A percentile compares a stretch with the other conserved stretches of the same genome.
Evolutionary conservation across 352 stramenopile genomes (phyloP).

Genomic region (Phytophthora fragariaefolia): DNA sequence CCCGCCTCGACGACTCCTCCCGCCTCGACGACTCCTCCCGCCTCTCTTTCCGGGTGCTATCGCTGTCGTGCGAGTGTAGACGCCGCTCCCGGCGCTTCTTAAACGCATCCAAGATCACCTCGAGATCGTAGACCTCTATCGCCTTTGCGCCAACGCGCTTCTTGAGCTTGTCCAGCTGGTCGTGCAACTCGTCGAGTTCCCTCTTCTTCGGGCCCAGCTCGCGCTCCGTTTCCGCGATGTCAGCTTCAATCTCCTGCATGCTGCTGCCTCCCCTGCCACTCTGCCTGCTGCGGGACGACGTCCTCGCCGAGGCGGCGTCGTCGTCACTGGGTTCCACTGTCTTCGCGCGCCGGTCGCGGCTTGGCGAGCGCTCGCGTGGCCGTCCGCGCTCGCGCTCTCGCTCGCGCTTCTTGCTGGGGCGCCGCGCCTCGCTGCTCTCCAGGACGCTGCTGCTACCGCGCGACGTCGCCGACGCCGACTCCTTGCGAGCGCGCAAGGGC

Average conservation of each 20-base stretch:
- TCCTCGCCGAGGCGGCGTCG: constrained; percentile 19
- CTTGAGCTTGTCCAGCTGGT: constrained; percentile 44
- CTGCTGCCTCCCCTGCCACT: constrained; percentile 35
- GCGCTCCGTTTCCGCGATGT: constrained; percentile 51
- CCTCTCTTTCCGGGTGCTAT: constrained; percentile 11
- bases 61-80: constrained; percentile 23
- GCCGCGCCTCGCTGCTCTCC: constrained; percentile 16
- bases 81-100: constrained; percentile 56
- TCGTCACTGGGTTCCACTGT: constrained; percentile 22
- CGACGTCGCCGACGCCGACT: not conserved
- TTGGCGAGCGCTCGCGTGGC: constrained; percentile 16
- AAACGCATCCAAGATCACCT: constrained; percentile 68
- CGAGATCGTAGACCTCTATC: constrained; percentile 71
- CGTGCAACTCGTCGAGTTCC: constrained; percentile 49
- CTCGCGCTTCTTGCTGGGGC: constrained; percentile 22
- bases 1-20: not conserved
- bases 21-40: not conserved
- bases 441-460: not conserved
- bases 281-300: constrained; percentile 3
- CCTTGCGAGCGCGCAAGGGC: constrained; percentile 4
- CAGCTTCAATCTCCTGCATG: constrained; percentile 55
- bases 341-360: constrained; percentile 22
- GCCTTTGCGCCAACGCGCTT: constrained; percentile 57
- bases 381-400: constrained; percentile 14
- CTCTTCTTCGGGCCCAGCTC: constrained; percentile 53